phyloP scores from a whole-genome alignment of 2,329 filamentous ascomycete genomes.

The Aspergillus ochraceoroseus region DNA sequence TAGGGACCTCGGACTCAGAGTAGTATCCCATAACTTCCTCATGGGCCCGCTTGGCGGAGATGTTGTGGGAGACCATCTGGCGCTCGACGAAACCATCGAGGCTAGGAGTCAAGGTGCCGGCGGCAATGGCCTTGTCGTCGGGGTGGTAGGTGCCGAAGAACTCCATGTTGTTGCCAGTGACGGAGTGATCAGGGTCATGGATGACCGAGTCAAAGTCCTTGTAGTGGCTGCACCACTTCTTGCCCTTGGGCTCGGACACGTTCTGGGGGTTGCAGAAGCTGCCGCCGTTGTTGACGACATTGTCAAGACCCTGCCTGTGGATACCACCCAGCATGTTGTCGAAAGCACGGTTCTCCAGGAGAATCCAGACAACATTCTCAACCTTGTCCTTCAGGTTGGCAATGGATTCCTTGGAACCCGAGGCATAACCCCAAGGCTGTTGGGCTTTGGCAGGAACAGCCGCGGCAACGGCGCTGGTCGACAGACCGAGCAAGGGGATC shows the following conservation, averaged over 20 bases:
- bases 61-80: constrained; percentile 36
- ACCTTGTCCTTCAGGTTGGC: constrained; percentile 32
- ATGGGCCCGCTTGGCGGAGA: constrained; percentile 26
- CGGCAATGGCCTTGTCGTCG: constrained; percentile 34
- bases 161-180: constrained; percentile 44
- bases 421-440: constrained; percentile 5
- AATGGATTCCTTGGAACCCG: constrained; percentile 15
- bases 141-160: constrained; percentile 42
- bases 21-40: constrained; percentile 46
- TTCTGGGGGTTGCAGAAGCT: constrained; percentile 43
- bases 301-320: constrained; percentile 39
- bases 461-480: constrained; percentile 4
- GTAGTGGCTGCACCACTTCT: constrained; percentile 30
- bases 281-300: constrained; percentile 42
- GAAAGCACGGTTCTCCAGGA: constrained; percentile 44
- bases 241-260: constrained; percentile 27
- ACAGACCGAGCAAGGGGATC: constrained; percentile 7
- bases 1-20: constrained; percentile 40
- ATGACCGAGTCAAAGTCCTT: constrained; percentile 42
- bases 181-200: constrained; percentile 42
- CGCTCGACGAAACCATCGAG: constrained; percentile 41
- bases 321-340: constrained; percentile 44
- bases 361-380: constrained; percentile 35
- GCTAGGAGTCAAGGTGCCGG: constrained; percentile 28
- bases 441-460: constrained; percentile 1